These are phyloP conservation scores for Geotrichum restrictum DNA, from an alignment of 1,139 yeast species.

Conservation along the genomic window DNA sequence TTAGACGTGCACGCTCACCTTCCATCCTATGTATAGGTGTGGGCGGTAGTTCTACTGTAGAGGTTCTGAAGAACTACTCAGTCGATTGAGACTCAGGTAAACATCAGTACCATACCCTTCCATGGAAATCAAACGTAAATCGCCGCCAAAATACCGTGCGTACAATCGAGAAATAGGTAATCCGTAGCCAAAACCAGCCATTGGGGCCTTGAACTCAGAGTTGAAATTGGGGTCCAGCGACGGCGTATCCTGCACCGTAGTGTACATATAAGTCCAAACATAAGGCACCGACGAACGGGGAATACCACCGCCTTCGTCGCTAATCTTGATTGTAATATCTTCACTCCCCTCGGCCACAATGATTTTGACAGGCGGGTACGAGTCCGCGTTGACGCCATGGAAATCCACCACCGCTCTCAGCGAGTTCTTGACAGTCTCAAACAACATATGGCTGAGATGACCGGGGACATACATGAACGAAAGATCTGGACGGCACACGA, in stretches of 20 bases:
- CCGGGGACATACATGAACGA: conserved; percentile 87
- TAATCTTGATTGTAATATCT: conserved; percentile 86
- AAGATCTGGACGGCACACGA: conserved; percentile 66
- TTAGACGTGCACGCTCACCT: too few species aligned
- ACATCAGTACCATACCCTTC: conserved; percentile 96
- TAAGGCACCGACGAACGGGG: conserved; percentile 79
- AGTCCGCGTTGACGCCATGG: conserved; percentile 54
- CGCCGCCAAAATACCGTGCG: conserved; percentile 90
- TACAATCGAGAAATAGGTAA: conserved; percentile 80
- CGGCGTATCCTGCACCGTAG: conserved; percentile 77
- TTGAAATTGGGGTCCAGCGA: conserved; percentile 54
- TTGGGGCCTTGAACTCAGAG: conserved; percentile 74
- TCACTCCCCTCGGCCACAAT: conserved; percentile 89
- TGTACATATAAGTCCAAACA: conserved; percentile 88
- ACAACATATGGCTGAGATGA: conserved; percentile 81
- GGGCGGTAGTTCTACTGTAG: conserved; percentile 40
- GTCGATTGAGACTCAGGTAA: conserved; percentile 70
- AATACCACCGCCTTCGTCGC: conserved; percentile 94
- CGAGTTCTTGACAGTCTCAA: conserved; percentile 80
- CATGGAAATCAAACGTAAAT: conserved; percentile 79
- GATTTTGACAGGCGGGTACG: conserved; percentile 77
- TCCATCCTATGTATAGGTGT: too few species aligned
- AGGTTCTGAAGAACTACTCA: conserved; percentile 49
- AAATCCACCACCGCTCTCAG: conserved; percentile 80
- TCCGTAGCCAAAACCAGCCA: conserved; percentile 95